Base-by-base conservation (phyloP, 2,329 filamentous ascomycete genomes). In the Botryotinia calthae region DNA sequence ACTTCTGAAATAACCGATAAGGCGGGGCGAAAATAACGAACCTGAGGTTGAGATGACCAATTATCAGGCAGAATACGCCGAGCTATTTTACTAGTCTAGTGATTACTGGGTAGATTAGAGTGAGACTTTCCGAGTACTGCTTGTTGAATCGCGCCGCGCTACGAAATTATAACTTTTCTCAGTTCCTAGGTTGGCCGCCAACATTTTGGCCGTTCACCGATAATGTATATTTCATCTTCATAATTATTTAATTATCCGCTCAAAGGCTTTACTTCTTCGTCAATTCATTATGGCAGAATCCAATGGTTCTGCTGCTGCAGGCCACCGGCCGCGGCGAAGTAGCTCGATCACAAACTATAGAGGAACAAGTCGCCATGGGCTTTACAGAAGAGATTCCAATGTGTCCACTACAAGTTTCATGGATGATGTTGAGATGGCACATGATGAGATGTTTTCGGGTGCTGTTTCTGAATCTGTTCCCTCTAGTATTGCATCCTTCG, bases 401-500 rank as follows among this genome's bases (percentile, higher is more conserved):
- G 86, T 90, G 78, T 94, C 92, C 83, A 89, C 87, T 82, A 86
- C 90, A 51, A 97, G 93, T 82, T 91, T 98, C 77, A 91, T 97
- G 78, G 94, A 94, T 77, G 94, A 97, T 82, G 95, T 98, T n/a
- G 95, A 98, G 82, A 98, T 99, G 96, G 95, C 96, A 31, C 94
- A 97, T 69, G 93, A 97, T 81, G 95, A 98, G 88, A 93, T 96
- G 65, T 99, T 95, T 83, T 91, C 95, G 37, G 96, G 96, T 10
- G 96, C 95, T 10, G 90, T 98, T 79, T 95, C 94, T 71, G 96
- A 99, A 84, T 98, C 94, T 80, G 88, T 99, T n/a, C 96, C 96
- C 1, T 96, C 93, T 18, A 98, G 95, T 80, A 87, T 95, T 51
- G 94, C 94, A n/a, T 92, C 94, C 46, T 99, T 99, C 81, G 91